Evolutionary conservation across 164 flowering plant species (phyloP).

Genomic region (Litsea cubeba): DNA sequence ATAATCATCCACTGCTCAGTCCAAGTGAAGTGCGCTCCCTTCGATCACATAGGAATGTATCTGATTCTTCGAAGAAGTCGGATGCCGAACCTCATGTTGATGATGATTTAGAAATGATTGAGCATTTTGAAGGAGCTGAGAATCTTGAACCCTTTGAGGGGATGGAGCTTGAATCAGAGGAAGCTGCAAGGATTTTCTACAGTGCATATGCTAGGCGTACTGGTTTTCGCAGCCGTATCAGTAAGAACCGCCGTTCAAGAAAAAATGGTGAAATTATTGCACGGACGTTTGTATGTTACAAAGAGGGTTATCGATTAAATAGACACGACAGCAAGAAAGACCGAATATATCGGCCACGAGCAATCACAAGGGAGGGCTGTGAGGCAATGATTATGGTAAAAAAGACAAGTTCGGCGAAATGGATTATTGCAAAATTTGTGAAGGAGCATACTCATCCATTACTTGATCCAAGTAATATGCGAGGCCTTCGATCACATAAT

Average conservation of each 20-base stretch:
- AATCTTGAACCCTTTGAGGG: constrained; percentile 10
- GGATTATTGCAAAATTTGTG: constrained; percentile 17
- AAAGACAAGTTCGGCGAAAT: constrained; percentile 13
- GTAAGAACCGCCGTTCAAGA: constrained; percentile 5
- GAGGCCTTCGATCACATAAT: constrained; percentile 8
- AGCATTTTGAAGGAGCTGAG: constrained; percentile 7
- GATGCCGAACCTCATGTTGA: constrained; percentile 7
- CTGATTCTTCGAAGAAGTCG: neutral
- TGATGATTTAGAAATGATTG: constrained; percentile 8
- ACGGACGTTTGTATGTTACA: constrained; percentile 10
- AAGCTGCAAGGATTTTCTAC: constrained; percentile 16
- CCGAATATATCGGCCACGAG: neutral
- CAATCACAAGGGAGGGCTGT: constrained; percentile 19
- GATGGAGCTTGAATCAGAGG: constrained; percentile 11
- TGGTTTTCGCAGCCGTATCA: constrained; percentile 15
- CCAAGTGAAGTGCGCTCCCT: constrained; percentile 11
- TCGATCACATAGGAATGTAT: constrained; percentile 11
- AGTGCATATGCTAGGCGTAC: constrained; percentile 10
- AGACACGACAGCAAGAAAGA: constrained; percentile 2
- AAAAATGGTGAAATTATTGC: constrained; percentile 11
- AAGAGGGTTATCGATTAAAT: constrained; percentile 13
- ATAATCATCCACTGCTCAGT: constrained; percentile 12
- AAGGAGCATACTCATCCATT: constrained; percentile 17
- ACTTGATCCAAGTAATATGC: constrained; percentile 7
- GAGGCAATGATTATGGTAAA: constrained; percentile 18